Conservation (phyloP, 2,329 filamentous ascomycete species). For the Thyridium curvatum region DNA sequence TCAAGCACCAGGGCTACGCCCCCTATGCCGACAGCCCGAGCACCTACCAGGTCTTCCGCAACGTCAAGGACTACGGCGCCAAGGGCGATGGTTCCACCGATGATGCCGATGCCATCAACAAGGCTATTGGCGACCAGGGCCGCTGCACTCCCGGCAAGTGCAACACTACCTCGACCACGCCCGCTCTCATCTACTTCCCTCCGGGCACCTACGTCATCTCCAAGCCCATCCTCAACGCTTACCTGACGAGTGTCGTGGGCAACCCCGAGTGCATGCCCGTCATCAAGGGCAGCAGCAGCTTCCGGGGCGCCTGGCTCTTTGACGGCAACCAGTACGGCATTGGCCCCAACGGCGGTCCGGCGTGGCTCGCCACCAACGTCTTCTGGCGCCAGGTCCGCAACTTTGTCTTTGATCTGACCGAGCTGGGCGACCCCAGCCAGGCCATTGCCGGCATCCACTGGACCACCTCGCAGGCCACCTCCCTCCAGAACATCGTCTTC, state of each 20-base stretch:
- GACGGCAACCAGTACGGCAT: constrained; percentile 49
- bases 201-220: constrained; percentile 11
- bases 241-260: constrained; percentile 11
- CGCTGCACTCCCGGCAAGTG: constrained; percentile 10
- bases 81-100: constrained; percentile 69
- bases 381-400: constrained; percentile 50
- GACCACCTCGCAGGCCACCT: constrained; percentile 60
- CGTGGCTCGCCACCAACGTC: constrained; percentile 39
- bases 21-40: constrained; percentile 3
- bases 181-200: constrained; percentile 14
- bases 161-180: constrained; percentile 9
- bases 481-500: constrained; percentile 50
- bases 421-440: constrained; percentile 27
- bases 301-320: constrained; percentile 4
- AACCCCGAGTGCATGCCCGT: constrained; percentile 8
- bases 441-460: constrained; percentile 55
- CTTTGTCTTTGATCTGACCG: constrained; percentile 48
- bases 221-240: constrained; percentile 8
- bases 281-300: constrained; percentile 5
- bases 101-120: constrained; percentile 67
- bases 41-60: constrained; percentile 11
- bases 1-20: constrained; percentile 9
- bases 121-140: constrained; percentile 43
- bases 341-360: constrained; percentile 32
- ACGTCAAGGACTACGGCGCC: constrained; percentile 41